Percentiles rank a stretch among this genome's conserved stretches.
Evolutionary conservation across 2,329 filamentous ascomycete genomes (phyloP).

Genomic region (Epichloe sibirici): DNA sequence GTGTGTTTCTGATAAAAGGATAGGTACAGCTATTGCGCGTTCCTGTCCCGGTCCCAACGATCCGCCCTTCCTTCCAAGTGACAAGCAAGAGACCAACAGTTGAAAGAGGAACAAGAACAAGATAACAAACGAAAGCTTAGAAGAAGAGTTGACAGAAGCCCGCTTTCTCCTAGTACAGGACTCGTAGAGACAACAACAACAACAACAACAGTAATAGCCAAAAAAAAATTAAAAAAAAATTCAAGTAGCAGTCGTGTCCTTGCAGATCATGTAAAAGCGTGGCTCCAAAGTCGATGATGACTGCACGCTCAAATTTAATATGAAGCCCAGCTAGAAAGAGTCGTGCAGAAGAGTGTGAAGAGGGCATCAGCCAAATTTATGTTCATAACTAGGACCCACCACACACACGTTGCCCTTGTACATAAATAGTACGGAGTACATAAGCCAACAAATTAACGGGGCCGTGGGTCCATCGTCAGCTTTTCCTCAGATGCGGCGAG

Average conservation of each 20-base stretch:
- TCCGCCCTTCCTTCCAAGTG: not conserved
- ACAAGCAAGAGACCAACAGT: not conserved
- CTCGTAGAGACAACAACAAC: not conserved
- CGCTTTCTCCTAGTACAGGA: not conserved
- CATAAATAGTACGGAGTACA: not conserved
- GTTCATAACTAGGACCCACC: not conserved
- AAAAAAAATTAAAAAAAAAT: not conserved
- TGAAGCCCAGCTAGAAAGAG: too few relatives aligned
- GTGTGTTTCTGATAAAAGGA: conserved; percentile 11
- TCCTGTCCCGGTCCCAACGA: conserved; percentile 4
- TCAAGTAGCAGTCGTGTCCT: not conserved
- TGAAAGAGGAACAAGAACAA: not conserved
- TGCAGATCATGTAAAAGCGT: not conserved
- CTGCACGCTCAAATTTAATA: not conserved
- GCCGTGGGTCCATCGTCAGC: not conserved
- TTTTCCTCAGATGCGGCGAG: not conserved
- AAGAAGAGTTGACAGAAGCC: not conserved
- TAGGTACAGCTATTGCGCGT: conserved; percentile 12
- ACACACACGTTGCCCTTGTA: not conserved
- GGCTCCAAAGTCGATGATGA: not conserved
- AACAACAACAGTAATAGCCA: not conserved
- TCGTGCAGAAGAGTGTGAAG: not conserved
- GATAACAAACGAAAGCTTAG: not conserved
- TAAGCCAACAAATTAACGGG: not conserved
- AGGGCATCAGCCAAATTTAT: not conserved